Base-by-base conservation (phyloP, 2,329 filamentous ascomycete genomes). In the Fusarium sp. region DNA sequence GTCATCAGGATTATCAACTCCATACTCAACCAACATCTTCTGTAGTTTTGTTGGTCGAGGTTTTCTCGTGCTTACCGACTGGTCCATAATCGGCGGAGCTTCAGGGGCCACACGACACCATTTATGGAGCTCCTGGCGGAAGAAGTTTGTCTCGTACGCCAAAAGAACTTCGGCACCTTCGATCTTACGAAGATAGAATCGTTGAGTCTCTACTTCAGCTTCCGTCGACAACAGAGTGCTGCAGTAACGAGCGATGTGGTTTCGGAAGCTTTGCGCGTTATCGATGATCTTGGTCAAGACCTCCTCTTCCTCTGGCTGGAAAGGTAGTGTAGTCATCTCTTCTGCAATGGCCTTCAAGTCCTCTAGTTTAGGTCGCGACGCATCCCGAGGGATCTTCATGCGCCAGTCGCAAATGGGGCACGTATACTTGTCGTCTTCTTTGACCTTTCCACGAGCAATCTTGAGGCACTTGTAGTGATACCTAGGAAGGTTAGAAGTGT, bases 391-490 rank as follows among this genome's bases (percentile, higher is more conserved):
- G 54, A 99, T 98, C 82, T 95, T 97, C 76, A 98, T 92, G 19
- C 96, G 91, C 89, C 94, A 98, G 78, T 99, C 96, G 78, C 96
- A 99, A 66, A 99, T 97, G 0, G 96, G 96, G 75, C 96, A 99
- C 2, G 95, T 98, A 77, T 98, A 99, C 78, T 97, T 97, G 77
- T 98, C 96, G 67, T 97, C 95, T 76, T 98, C 96, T 81, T 98
- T 98, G 74, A 99, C 93, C 77, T 98, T 99, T 53, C 96, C 96
- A 50, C 96, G 89, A 4, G 96, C 96, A 76, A 99, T 98, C 83
- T 99, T 99, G 38, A 99, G 85, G 75, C 96, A 99, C 80, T 98
- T 98, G 63, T 96, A 95, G 75, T 99, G 96, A 76, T 99, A 99
- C 92, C 92, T 94, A 65, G 10, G 26, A 11, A 36, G 28, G 54